Conservation (phyloP, 1,139 yeast species). For the Candida sanyaensis region DNA sequence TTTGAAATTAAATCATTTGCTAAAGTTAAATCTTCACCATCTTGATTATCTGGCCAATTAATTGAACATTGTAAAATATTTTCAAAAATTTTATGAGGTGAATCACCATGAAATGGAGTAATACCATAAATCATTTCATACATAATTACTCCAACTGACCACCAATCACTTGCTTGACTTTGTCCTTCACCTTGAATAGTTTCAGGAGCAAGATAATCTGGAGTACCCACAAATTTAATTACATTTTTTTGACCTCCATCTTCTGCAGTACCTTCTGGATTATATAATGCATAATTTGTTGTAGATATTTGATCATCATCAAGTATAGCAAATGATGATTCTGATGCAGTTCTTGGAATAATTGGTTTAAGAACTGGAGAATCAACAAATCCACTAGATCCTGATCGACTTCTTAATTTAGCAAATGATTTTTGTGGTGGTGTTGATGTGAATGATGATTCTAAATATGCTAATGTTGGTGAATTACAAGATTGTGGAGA, state of each 20-base stretch:
- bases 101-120: slow-evolving; percentile 89
- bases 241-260: slow-evolving; percentile 26
- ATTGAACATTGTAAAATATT: slow-evolving; percentile 74
- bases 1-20: slow-evolving; percentile 69
- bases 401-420: slow-evolving; percentile 23
- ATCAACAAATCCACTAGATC: slow-evolving; percentile 38
- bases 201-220: slow-evolving; percentile 97
- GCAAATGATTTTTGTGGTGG: slow-evolving; percentile 14
- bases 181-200: slow-evolving; percentile 86
- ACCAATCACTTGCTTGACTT: slow-evolving; percentile 93
- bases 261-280: slow-evolving; percentile 61
- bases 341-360: slow-evolving; percentile 52
- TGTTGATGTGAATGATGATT: slow-evolving; percentile 10
- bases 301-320: slow-evolving; percentile 45
- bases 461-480: slow-evolving; percentile 15
- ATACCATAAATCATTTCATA: slow-evolving; percentile 91
- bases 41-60: slow-evolving; percentile 81
- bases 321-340: slow-evolving; percentile 54
- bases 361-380: slow-evolving; percentile 54
- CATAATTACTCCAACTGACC: slow-evolving; percentile 95
- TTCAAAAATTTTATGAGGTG: slow-evolving; percentile 80
- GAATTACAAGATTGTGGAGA: slow-evolving; percentile 9
- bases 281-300: slow-evolving; percentile 63
- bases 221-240: slow-evolving; percentile 85
- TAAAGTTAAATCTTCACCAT: slow-evolving; percentile 15